Evolutionary conservation across 1,139 yeast species (phyloP), one percentile per base, ranked within the genome.

Genomic region (Sugiyamaella castrensis): DNA sequence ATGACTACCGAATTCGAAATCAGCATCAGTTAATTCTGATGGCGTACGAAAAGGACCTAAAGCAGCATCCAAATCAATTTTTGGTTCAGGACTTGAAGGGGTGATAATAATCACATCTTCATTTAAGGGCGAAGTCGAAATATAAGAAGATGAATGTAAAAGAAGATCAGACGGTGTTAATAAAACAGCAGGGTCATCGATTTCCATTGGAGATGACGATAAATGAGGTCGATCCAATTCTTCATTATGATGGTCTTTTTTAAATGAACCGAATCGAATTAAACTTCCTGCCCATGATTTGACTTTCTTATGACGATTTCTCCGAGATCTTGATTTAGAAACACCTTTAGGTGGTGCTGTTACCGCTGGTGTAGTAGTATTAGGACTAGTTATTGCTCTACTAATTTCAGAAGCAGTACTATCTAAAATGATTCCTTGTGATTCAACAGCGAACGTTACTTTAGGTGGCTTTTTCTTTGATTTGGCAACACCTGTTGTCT

Each of bases 21-120:
- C 47, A 26, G 39, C 2, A 16, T 42, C 12, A 15, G 19, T 24
- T 29, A 41, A 42, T 15, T 26, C 13, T 4, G 48, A 41, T 8
- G 50, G 55, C 15, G 52, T 54, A 1, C 53, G 46, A 39, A 58
- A 57, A 4, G 63, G 65, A 43, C 59, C 57, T 40, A 65, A 52
- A 1, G 70, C 71, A 26, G 63, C 68, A 47, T 67, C 67, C 7
- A 67, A 56, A 40, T 67, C 70, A 33, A 67, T 67, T 12, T 51
- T 48, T 8, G 59, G 58, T 38, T 53, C 58, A 9, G 53, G 54
- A 15, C 40, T 30, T 11, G 19, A 28, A 16, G 10, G 12, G n/a
- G 36, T 16, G 11, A 15, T 27, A 26, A 32, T 13, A 10, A 37
- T 30, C 5, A 39, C 19, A 29, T 34, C 33, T 28, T 33, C 33